Base-by-base conservation (phyloP, 768 basidiomycete genomes). In the Naganishia onofrii region DNA sequence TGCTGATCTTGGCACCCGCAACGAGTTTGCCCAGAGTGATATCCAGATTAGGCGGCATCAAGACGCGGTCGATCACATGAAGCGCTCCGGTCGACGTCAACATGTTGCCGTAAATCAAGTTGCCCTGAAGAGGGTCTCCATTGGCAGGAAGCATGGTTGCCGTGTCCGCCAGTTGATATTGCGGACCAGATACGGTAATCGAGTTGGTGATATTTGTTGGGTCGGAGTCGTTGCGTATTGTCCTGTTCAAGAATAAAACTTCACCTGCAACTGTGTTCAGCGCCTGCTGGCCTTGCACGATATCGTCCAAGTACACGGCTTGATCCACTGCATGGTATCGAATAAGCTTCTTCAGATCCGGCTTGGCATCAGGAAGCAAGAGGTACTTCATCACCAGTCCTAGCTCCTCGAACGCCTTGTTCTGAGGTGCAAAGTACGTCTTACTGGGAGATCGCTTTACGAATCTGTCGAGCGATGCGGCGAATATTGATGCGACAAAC, bases 301-400 rank as follows among this genome's bases (percentile, higher is more conserved):
- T 71, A 51, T 83, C 84, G 26, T 84, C 82, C 0, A 88, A 80
- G 75, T 98, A 99, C 74, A 90, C 84, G 23, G 97, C 85, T 29
- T 86, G 85, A 70, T 87, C 84, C 31, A 98, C 81, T 12, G 88
- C 87, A 77, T 98, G 96, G 76, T 97, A 94, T n/a, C 88, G 83
- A 64, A 99, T 85, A 46, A 98, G 89, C 34, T 85, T 87, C 75
- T 89, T 88, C 55, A 98, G 82, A 77, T 97, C 93, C 67, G 85
- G 80, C 77, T 89, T 91, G 6, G 90, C 88, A 34, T 79, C 77
- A 1, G 91, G 83, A 0, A 90, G 84, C 17, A 97, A 86, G 13
- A 99, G 86, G 79, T 97, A 92, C 19, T 85, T 86, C 82, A 91
- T 93, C 72, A 92, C 89, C 53, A 99, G 86, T 6, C 96, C 96